phyloP scores from a whole-genome alignment of 2,329 filamentous ascomycete species.

The Neofusicoccum sp. region DNA sequence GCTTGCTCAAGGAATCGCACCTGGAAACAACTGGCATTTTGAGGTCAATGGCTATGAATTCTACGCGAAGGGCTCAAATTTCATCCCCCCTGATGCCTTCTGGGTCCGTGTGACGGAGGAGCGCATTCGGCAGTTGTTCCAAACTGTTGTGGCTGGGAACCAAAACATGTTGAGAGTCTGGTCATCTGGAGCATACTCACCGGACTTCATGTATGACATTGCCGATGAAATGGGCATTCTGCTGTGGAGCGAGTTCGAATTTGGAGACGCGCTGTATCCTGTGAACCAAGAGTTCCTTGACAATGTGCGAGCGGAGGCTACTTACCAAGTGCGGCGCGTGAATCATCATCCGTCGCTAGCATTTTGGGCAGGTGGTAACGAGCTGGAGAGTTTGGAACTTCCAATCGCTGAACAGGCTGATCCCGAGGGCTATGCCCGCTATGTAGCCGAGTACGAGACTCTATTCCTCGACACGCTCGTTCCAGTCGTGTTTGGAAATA shows the following conservation, averaged over 20 bases:
- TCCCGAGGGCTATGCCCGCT: constrained; percentile 45
- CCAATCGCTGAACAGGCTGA: constrained; percentile 36
- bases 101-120: constrained; percentile 58
- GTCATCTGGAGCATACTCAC: constrained; percentile 59
- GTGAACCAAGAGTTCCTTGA: constrained; percentile 54
- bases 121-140: constrained; percentile 54
- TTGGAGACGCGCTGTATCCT: constrained; percentile 60
- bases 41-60: constrained; percentile 64
- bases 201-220: constrained; percentile 62
- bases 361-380: constrained; percentile 50
- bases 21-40: constrained; percentile 62
- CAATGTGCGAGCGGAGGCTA: constrained; percentile 55
- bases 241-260: constrained; percentile 64
- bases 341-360: constrained; percentile 56
- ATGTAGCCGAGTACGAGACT: constrained; percentile 55
- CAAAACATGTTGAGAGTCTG: constrained; percentile 66
- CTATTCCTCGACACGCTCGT: constrained; percentile 57
- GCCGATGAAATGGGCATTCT: constrained; percentile 61
- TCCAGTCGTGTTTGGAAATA: constrained; percentile 58
- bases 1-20: constrained; percentile 53
- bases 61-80: constrained; percentile 63
- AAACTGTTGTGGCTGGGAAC: constrained; percentile 56
- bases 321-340: constrained; percentile 60
- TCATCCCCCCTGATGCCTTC: constrained; percentile 62
- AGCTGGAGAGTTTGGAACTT: constrained; percentile 58